Conservation (phyloP, 2,329 filamentous ascomycete species). For the Emergomyces orientalis region DNA sequence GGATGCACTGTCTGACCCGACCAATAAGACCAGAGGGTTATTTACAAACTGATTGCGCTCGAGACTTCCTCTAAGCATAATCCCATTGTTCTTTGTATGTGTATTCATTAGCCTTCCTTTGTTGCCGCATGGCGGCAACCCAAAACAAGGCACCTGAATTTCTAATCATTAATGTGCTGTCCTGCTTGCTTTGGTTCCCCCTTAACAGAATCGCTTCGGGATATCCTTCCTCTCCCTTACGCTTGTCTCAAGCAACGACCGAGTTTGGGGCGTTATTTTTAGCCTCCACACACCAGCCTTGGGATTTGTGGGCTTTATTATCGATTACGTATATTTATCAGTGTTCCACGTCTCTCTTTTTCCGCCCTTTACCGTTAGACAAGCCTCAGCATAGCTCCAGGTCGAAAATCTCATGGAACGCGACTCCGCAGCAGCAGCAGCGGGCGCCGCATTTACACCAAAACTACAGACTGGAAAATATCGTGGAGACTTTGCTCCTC, state of each 20-base stretch:
- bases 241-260: not conserved
- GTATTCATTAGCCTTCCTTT: not conserved
- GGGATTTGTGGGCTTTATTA: not conserved
- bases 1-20: not conserved
- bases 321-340: not conserved
- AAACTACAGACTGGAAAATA: slow-evolving; percentile 23
- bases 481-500: slow-evolving; percentile 22
- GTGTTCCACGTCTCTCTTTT: not conserved
- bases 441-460: slow-evolving; percentile 19
- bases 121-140: not conserved
- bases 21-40: not conserved
- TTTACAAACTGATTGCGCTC: not conserved
- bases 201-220: not conserved
- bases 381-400: not conserved
- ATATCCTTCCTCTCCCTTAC: not conserved
- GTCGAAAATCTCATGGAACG: slow-evolving; percentile 25
- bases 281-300: not conserved
- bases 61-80: not conserved
- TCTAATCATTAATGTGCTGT: not conserved
- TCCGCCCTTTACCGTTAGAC: not conserved
- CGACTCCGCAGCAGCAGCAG: slow-evolving; percentile 18
- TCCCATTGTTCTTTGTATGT: not conserved
- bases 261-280: too few relatives aligned
- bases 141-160: not conserved
- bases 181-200: not conserved